Evolutionary conservation across 495 filamentous ascomycete genomes (phyloP).

Genomic region (Talaromyces adpressus): DNA sequence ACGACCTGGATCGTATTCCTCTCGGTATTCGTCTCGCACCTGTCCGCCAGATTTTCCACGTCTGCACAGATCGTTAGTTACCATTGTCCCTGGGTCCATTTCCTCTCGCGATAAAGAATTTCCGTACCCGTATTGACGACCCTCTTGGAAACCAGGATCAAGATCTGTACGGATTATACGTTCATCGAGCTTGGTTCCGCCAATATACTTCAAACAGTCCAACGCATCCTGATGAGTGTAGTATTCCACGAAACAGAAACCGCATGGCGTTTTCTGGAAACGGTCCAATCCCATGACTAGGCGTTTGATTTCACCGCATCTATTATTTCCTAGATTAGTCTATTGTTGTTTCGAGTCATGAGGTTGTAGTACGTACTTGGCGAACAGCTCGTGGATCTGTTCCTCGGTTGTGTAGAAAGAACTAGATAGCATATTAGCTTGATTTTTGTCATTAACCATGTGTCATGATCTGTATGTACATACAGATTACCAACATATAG

Average conservation of each 20-base stretch:
- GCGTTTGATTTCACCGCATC: constrained; percentile 93
- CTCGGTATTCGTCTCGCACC: constrained; percentile 94
- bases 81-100: neutral
- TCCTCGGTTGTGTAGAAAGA: constrained; percentile 99
- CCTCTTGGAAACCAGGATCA: constrained; percentile 92
- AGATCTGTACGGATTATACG: constrained; percentile 94
- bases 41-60: constrained; percentile 91
- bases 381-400: constrained; percentile 95
- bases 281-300: constrained; percentile 98
- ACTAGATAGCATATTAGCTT: constrained; percentile 32
- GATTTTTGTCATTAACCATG: neutral
- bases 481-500: constrained; percentile 98
- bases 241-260: constrained; percentile 99
- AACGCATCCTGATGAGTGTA: constrained; percentile 95
- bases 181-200: constrained; percentile 97
- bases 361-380: constrained; percentile 49
- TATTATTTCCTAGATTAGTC: constrained; percentile 16
- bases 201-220: constrained; percentile 97
- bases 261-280: constrained; percentile 94
- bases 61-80: constrained; percentile 30
- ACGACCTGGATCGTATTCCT: constrained; percentile 91
- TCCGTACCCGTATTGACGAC: constrained; percentile 81
- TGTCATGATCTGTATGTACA: constrained; percentile 20
- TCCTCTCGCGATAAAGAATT: neutral
- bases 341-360: neutral